A percentile compares a stretch with the other conserved stretches of the same genome.
Evolutionary conservation across 176 grass and related monocot genomes (phyloP).

Genomic region (Bolboschoenus planiculmis): DNA sequence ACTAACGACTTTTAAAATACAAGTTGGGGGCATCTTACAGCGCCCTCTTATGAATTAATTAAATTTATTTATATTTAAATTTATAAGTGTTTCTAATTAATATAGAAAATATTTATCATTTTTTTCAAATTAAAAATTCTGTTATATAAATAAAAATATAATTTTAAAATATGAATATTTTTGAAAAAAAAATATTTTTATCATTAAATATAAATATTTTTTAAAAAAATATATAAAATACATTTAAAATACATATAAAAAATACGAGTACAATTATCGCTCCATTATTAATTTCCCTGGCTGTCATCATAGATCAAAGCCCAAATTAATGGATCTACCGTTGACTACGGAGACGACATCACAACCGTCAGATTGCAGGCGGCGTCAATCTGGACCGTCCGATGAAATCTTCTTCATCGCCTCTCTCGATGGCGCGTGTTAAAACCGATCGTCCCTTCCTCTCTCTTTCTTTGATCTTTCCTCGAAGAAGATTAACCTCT

Average conservation of each 20-base stretch:
- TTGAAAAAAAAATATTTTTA: too few relatives aligned
- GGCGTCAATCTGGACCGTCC: slow-evolving; percentile 9
- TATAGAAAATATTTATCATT: too few relatives aligned
- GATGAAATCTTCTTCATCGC: background rate
- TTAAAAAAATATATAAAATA: too few relatives aligned
- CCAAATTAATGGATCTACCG: background rate
- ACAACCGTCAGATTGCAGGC: slow-evolving; percentile 16
- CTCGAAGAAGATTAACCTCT: background rate
- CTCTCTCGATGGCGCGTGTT: background rate
- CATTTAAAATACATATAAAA: too few relatives aligned
- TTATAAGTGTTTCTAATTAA: too few relatives aligned
- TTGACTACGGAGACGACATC: slow-evolving; percentile 12
- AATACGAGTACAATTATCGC: too few relatives aligned
- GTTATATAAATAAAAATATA: too few relatives aligned
- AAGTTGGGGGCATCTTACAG: background rate
- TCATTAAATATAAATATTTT: too few relatives aligned
- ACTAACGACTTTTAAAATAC: background rate
- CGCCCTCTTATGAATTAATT: background rate
- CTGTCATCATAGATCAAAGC: background rate
- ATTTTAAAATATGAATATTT: too few relatives aligned
- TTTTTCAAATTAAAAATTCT: too few relatives aligned
- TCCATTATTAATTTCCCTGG: background rate
- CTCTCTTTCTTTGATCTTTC: slow-evolving; percentile 42
- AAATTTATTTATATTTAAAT: too few relatives aligned
- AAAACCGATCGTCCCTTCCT: background rate